Evolutionary conservation across 2,329 filamentous ascomycete species (phyloP), one percentile per base, ranked within the genome.

Genomic region (Alternaria hordeiaustralica): DNA sequence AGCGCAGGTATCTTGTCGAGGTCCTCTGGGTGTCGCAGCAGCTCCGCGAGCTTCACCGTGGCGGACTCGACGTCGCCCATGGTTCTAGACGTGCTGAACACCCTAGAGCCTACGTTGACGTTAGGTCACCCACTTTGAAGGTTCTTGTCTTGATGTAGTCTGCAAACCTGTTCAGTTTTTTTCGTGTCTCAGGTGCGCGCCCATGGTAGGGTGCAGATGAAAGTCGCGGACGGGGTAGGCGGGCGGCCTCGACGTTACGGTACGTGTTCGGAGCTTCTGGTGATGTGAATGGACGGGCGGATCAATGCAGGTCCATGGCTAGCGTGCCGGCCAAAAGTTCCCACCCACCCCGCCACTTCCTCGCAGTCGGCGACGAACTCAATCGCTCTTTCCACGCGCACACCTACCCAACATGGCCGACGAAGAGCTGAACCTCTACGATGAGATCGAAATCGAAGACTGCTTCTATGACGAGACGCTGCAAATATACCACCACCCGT

Each of bases 401-500:
- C 58, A 20, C 51, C 36, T 43, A 55, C 50, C 18, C 18, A 60
- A 45, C 63, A 79, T 79, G 77, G 74, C 75, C 49, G 77, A 79
- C 71, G 76, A 76, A 44, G 76, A 78, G n/a, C 20, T 74, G 12
- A 89, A 91, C 71, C 92, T 97, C 75, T 98, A 98, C 85, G 95
- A 98, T 77, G 95, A 97, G 82, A 94, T 98, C 81, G 95, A 98
- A 80, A 97, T 98, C 84, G 95, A 98, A 81, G 96, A 99, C 82
- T 78, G 76, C 65, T 92, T 97, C 79, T 98, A 97, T 85, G 95
- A 98, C 77, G 95, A 97, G 82, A 95, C 86, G 5, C 87, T 94
- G 44, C 91, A 97, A 80, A 90, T 97, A 72, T 99, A 97, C 84
- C 92, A 95, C 82, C 97, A 97, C 80, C 96, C 96, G 13, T 99